Evolutionary conservation across 106 monocot genomes (phyloP), one percentile per base, ranked within the genome.

Genomic region (Acanthochlamys bracteata): DNA sequence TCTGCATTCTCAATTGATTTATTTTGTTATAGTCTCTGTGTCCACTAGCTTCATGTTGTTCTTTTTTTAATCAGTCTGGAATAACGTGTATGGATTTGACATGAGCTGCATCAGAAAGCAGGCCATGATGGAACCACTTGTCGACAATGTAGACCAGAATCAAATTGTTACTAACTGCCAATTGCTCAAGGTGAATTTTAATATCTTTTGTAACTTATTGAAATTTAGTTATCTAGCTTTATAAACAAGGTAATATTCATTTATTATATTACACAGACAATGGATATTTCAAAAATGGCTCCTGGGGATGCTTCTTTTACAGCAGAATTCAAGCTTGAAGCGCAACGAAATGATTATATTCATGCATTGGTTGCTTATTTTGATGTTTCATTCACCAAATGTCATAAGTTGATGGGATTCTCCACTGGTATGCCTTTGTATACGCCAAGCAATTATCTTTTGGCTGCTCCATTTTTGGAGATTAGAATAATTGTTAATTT

Each of bases 51-150:
- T 51, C n/a, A 19, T 51, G 4, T 51, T 51, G 51, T 51, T 51
- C 21, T 4, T 51, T 51, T 15, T 4, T 60, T 76, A 25, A 40
- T 60, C 82, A 94, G 94, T 94, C 59, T 94, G 94, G 94, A 81
- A 84, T 65, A 79, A 79, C 59, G 94, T 94, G 9, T 94, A 90
- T 82, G 90, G 94, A 17, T 94, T 94, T 60, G 78, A 94, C 41
- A 94, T 94, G 94, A 81, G 94, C 63, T 94, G 94, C 83, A 94
- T 94, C 72, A 94, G 63, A 72, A 90, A 90, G 62, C 89, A 86
- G 55, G 75, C 83, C 25, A 86, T 94, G 89, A 74, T 75, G 51
- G 94, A 94, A 69, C 94, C 93, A 65, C 84, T 94, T 57, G 89
- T 94, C 69, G 59, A 24, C 15, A 59, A 22, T 25, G 59, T 59